Percentiles rank a stretch among this genome's conserved stretches.
Conservation (phyloP, 129 eudicot species). For the Cynara cardunculus region DNA sequence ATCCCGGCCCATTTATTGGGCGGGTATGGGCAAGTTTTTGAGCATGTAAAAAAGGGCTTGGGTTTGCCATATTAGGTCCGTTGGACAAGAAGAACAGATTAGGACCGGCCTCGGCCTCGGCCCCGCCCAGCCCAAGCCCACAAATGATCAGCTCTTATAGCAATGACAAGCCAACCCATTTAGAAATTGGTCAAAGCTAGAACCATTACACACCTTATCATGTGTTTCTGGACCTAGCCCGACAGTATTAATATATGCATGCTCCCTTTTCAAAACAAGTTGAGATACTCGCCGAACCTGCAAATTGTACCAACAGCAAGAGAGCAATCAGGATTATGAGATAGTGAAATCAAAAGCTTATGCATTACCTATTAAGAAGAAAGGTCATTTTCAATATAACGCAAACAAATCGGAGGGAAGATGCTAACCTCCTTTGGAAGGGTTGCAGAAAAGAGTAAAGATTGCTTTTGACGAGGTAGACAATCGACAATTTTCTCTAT, state of each 20-base stretch:
- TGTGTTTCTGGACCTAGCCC: slow-evolving; percentile 70
- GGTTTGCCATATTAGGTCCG: too few relatives aligned
- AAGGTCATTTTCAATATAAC: background rate
- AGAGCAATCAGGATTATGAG: background rate
- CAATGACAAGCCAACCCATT: slow-evolving; percentile 1
- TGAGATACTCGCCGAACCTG: slow-evolving; percentile 95
- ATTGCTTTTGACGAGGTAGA: slow-evolving; percentile 87
- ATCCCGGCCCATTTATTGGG: too few relatives aligned
- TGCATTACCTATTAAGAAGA: background rate
- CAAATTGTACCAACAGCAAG: slow-evolving; percentile 6
- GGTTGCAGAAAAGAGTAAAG: slow-evolving; percentile 86
- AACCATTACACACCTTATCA: slow-evolving; percentile 44
- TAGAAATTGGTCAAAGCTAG: background rate
- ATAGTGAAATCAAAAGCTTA: background rate
- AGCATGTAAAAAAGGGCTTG: too few relatives aligned
- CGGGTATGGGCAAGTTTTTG: too few relatives aligned
- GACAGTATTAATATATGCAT: slow-evolving; percentile 67
- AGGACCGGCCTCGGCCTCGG: too few relatives aligned
- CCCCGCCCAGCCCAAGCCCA: too few relatives aligned
- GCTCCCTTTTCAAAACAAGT: slow-evolving; percentile 79
- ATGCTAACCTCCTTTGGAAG: slow-evolving; percentile 81
- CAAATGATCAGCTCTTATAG: background rate
- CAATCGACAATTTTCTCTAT: slow-evolving; percentile 91
- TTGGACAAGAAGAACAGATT: too few relatives aligned
- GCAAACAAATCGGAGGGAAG: background rate